Base-by-base conservation (phyloP, 371 early-diverging fungal species). In the Rhizopus sp. region DNA sequence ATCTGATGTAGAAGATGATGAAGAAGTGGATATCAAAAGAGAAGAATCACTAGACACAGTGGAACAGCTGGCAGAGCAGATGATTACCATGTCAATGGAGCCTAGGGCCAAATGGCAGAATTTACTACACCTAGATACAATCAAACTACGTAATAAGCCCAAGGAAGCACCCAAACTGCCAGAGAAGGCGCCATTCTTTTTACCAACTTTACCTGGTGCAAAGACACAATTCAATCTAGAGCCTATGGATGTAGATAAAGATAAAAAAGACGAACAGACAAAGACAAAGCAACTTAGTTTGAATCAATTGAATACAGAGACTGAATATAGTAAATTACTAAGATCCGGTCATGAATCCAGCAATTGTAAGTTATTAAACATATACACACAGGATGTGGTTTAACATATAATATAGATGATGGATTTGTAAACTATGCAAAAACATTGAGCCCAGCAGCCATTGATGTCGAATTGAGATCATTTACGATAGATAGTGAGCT, bases 91-190 rank as follows among this genome's bases (percentile, higher is more conserved):
- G 35, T 94, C 95, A 12, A 65, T 77, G 31, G 78, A 87, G 42
- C 93, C 96, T 10, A 80, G 85, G 65, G 84, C 93, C 33, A 90
- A 92, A 64, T 97, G 97, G 94, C 93, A 93, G 63, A 91, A 84
- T 32, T 71, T 98, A 50, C 70, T 98, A 44, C 88, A 88, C 66
- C 66, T 97, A 63, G 95, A 96, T 8, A 84, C 89, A 5, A 94
- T 97, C 78, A 95, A 96, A 77, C 82, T 92, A 71, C 90, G 98
- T 50, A 97, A 95, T 73, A 92, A 91, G 68, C 93, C 97, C 17
- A 88, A 80, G 55, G 87, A 89, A 66, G 84, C 94, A 16, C 93
- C 94, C 13, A 93, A 94, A 63, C 84, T 82, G n/a, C 92, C 94
- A 30, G 96, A 93, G 65, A 80, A 84, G 51, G 93, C 94, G 13